phyloP scores from a whole-genome alignment of 345 rosid genomes.

The Rhodomyrtus tomentosa region DNA sequence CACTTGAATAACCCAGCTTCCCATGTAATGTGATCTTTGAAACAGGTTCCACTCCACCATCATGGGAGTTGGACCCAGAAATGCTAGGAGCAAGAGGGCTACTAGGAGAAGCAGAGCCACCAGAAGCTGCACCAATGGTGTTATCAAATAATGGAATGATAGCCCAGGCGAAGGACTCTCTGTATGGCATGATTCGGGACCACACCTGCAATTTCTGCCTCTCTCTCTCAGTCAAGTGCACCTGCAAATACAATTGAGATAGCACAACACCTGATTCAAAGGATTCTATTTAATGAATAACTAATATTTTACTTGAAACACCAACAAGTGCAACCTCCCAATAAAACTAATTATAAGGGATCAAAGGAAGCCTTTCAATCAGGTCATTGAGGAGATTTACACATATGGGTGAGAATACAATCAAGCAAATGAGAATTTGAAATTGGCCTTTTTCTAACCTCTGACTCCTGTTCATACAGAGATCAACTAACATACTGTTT shows the following conservation, averaged over 20 bases:
- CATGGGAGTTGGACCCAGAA: slow-evolving; percentile 83
- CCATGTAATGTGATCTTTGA: slow-evolving; percentile 86
- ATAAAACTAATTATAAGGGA: not conserved
- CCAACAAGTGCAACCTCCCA: not conserved
- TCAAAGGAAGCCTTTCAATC: not conserved
- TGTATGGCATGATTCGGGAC: slow-evolving; percentile 97
- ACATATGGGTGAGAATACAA: not conserved
- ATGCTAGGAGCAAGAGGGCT: slow-evolving; percentile 89
- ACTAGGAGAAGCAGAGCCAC: slow-evolving; percentile 93
- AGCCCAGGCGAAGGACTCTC: slow-evolving; percentile 98
- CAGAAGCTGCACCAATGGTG: slow-evolving; percentile 55
- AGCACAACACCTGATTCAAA: slow-evolving; percentile 5
- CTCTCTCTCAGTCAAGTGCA: slow-evolving; percentile 84
- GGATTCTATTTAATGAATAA: not conserved
- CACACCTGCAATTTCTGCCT: slow-evolving; percentile 96
- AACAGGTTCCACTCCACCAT: slow-evolving; percentile 62
- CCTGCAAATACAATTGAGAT: slow-evolving; percentile 28
- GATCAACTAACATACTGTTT: not conserved
- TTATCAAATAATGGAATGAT: slow-evolving; percentile 95
- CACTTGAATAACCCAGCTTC: slow-evolving; percentile 70
- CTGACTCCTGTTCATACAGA: not conserved
- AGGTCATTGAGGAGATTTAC: not conserved
- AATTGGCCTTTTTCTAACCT: not conserved
- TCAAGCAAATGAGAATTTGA: not conserved
- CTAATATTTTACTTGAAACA: not conserved